These are phyloP conservation scores for Panus rudis DNA, from an alignment of 768 basidiomycete genomes.

Conservation along the genomic window DNA sequence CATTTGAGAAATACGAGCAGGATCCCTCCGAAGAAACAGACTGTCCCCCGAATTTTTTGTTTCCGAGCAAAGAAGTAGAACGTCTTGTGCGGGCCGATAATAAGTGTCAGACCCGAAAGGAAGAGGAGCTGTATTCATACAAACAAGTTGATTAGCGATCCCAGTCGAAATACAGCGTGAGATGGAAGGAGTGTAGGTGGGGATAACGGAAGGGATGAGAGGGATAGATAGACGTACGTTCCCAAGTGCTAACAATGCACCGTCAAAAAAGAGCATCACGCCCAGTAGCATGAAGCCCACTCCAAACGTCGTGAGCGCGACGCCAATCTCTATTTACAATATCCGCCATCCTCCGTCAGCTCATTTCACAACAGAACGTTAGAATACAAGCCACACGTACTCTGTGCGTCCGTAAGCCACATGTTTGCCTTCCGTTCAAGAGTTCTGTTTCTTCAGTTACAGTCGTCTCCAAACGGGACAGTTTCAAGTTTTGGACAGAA, in stretches of 20 bases:
- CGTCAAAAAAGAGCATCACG: conserved; percentile 94
- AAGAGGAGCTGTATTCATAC: conserved; percentile 74
- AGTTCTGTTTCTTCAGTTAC: not conserved
- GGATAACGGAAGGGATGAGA: not conserved
- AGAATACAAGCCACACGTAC: conserved; percentile 27
- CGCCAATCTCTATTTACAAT: conserved; percentile 78
- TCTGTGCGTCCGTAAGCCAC: conserved; percentile 66
- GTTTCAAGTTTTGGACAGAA: no score
- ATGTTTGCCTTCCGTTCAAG: no score
- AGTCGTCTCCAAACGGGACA: no score
- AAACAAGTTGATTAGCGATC: not conserved
- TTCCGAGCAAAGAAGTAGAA: conserved; percentile 97
- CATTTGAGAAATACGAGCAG: conserved; percentile 92
- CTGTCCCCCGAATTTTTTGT: conserved; percentile 87
- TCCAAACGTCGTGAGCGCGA: conserved; percentile 94
- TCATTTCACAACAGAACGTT: not conserved
- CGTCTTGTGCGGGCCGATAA: conserved; percentile 95
- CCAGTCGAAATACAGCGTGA: not conserved
- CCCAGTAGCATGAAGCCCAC: conserved; percentile 94
- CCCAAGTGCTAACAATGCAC: conserved; percentile 90
- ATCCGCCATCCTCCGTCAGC: not conserved
- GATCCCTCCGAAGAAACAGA: conserved; percentile 86
- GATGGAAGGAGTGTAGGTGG: not conserved
- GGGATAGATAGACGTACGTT: conserved; percentile 55
- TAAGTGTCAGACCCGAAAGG: conserved; percentile 87